These are phyloP conservation scores for Amaranthus hypochondriacus DNA, from an alignment of 148 eudicot genomes.

Conservation along the genomic window DNA sequence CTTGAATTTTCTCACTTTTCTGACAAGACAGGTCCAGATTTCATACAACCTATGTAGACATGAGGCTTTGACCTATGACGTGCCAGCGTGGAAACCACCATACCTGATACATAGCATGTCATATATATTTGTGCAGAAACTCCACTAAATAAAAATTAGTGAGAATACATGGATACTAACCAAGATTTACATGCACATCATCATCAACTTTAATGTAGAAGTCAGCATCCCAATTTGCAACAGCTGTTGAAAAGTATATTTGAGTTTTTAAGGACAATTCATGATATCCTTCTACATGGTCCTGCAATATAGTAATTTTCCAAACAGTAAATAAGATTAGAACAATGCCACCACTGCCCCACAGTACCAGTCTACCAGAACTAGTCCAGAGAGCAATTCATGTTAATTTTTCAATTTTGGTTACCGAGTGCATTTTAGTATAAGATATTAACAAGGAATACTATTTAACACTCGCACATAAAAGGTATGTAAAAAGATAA, in stretches of 20 bases:
- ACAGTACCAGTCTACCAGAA: not conserved
- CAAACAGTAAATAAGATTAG: not conserved
- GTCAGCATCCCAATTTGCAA: constrained; percentile 75
- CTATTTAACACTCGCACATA: not conserved
- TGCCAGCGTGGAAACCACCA: constrained; percentile 50
- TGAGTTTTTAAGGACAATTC: constrained; percentile 69
- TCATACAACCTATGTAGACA: constrained; percentile 80
- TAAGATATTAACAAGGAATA: not conserved
- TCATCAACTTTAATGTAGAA: constrained; percentile 79
- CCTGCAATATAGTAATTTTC: constrained; percentile 33
- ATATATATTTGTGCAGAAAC: not conserved
- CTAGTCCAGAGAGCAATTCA: not conserved
- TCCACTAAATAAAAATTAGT: not conserved
- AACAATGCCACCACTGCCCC: not conserved
- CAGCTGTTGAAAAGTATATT: constrained; percentile 62
- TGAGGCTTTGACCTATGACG: constrained; percentile 69
- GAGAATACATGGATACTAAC: constrained; percentile 19
- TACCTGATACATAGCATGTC: constrained; percentile 26
- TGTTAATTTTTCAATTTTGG: not conserved
- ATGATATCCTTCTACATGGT: constrained; percentile 79
- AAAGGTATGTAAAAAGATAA: not conserved
- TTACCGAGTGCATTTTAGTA: not conserved
- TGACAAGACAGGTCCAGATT: constrained; percentile 67
- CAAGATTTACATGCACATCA: constrained; percentile 79
- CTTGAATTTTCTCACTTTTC: constrained; percentile 42